Base-by-base conservation (phyloP, 2,329 filamentous ascomycete genomes). In the Ophiostoma tasmaniense region DNA sequence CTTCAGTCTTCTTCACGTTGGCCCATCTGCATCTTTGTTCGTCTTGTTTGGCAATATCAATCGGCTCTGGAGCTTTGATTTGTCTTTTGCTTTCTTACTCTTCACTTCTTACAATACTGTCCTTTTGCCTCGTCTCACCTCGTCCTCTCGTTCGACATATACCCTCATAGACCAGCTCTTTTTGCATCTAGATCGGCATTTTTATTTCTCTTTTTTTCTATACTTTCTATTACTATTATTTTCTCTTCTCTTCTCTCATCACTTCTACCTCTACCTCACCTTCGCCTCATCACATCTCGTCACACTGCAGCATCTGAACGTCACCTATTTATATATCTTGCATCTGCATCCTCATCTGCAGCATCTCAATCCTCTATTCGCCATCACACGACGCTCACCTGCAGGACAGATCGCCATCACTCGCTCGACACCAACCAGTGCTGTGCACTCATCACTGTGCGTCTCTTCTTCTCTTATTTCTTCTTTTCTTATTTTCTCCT, bases 1-100 rank as follows among this genome's bases (percentile, higher is more conserved):
- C 67, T 39, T 55, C 71, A 71, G 71, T 70, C 69, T 71, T 72
- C 71, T 68, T 67, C 45, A 37, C 52, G 71, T 71, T 59, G 71
- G 69, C 71, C 70, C 71, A 70, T 52, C 68, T 65, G 22, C 69
- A 6, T 59, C 62, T 35, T 33, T n/a, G 64, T 68, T 70, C 68
- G 66, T 52, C 64, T 64, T 22, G 55, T 64, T 30, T 59, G 52
- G 22, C 66, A 69, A 35, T 61, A 68, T 65, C 42, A 64, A 70
- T 64, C 69, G 68, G 69, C 71, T 72, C 71, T 70, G 71, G 71
- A 72, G 71, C 67, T 71, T 68, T 64, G 69, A 64, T 70, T 67
- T 68, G 35, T 67, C 65, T 66, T 64, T 42, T 66, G n/a, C 71
- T 22, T 25, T 42, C 2, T 52, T 45, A 30, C 50, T 59, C 37